phyloP scores from a whole-genome alignment of 345 rosid species.

The Linum lewisii region DNA sequence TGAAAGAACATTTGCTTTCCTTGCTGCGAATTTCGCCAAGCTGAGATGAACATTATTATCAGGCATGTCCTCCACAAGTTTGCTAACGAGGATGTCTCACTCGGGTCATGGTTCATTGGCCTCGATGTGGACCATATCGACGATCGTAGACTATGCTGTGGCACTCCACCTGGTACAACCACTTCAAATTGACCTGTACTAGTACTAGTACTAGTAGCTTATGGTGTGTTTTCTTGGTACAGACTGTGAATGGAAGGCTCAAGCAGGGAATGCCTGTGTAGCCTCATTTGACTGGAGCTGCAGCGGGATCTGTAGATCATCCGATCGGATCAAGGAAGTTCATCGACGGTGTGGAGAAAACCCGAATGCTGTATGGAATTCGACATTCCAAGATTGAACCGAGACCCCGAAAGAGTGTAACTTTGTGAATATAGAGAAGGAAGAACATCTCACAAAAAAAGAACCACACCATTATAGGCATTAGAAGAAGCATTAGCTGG shows the following conservation, averaged over 20 bases:
- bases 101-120: slow-evolving; percentile 1
- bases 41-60: neutral
- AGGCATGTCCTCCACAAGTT: slow-evolving; percentile 3
- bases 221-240: too few species aligned
- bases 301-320: neutral
- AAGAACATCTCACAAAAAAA: too few species aligned
- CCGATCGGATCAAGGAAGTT: neutral
- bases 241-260: slow-evolving; percentile 6
- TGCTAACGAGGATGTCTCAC: neutral
- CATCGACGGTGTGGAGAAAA: slow-evolving; percentile 1
- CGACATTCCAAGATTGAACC: neutral
- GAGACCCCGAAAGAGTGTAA: too few species aligned
- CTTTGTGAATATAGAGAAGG: too few species aligned
- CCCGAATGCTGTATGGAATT: slow-evolving; percentile 1
- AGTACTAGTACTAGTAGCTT: too few species aligned
- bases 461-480: too few species aligned
- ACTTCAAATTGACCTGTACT: too few species aligned
- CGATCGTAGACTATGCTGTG: slow-evolving; percentile 2
- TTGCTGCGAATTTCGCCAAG: neutral
- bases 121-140: slow-evolving; percentile 2
- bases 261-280: neutral
- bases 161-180: slow-evolving; percentile 4
- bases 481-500: too few species aligned
- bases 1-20: neutral
- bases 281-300: slow-evolving; percentile 2